phyloP scores from a whole-genome alignment of 176 grass and related monocot species.

The Neostapfia colusana region DNA sequence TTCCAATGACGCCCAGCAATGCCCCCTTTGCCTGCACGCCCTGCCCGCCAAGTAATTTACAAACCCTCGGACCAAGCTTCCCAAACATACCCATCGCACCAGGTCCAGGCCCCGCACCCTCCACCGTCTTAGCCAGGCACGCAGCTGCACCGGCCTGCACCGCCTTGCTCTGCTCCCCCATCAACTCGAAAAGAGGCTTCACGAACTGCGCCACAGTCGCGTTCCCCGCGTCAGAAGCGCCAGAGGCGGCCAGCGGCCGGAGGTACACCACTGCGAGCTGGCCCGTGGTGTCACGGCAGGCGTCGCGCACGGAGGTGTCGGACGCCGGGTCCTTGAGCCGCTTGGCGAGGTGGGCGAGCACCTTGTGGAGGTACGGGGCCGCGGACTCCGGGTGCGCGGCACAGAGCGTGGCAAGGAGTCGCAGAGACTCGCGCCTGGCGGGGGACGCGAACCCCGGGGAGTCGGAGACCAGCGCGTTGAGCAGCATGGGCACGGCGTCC shows the following conservation, averaged over 20 bases:
- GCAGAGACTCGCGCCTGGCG: constrained; percentile 64
- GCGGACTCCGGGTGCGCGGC: constrained; percentile 56
- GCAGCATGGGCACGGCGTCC: constrained; percentile 80
- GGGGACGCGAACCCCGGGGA: constrained; percentile 46
- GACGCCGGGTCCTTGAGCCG: constrained; percentile 80
- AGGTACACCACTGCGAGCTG: constrained; percentile 77
- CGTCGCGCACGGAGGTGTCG: constrained; percentile 79
- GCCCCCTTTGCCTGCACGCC: constrained; percentile 80
- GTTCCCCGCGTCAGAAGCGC: constrained; percentile 26
- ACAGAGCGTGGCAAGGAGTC: constrained; percentile 72
- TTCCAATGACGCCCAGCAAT: constrained; percentile 72
- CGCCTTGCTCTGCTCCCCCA: constrained; percentile 87
- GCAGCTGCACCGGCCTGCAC: constrained; percentile 81
- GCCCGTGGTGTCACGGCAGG: constrained; percentile 64
- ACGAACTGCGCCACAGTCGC: constrained; percentile 66
- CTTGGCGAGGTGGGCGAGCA: constrained; percentile 62
- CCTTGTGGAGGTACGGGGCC: constrained; percentile 70
- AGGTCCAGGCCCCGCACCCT: constrained; percentile 52
- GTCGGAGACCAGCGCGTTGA: constrained; percentile 70
- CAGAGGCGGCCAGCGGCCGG: constrained; percentile 31
- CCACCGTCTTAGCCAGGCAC: constrained; percentile 81
- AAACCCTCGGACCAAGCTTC: constrained; percentile 73
- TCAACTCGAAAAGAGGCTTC: constrained; percentile 86
- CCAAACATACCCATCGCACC: constrained; percentile 53
- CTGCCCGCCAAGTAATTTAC: constrained; percentile 74